Evolutionary conservation across 768 basidiomycete genomes (phyloP).

Genomic region (Lactarius sp.): DNA sequence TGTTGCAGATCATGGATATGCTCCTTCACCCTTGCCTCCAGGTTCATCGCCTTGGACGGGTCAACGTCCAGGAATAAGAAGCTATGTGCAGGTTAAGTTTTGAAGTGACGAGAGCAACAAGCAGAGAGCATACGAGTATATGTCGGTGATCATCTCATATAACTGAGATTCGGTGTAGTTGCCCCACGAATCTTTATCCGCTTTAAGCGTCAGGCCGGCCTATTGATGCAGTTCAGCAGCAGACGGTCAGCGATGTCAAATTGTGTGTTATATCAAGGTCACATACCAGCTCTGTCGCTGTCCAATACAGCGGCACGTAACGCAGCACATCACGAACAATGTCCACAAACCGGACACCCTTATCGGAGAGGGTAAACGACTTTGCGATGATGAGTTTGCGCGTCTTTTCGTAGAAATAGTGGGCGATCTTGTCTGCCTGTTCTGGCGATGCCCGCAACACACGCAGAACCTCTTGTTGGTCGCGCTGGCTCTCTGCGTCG

Average conservation of each 20-base stretch:
- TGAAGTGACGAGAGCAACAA: not conserved
- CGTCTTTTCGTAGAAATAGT: slow-evolving; percentile 65
- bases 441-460: slow-evolving; percentile 47
- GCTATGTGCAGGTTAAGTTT: slow-evolving; percentile 35
- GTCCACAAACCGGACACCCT: slow-evolving; percentile 51
- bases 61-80: slow-evolving; percentile 75
- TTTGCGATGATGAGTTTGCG: slow-evolving; percentile 48
- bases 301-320: slow-evolving; percentile 63
- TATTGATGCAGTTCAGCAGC: slow-evolving; percentile 28
- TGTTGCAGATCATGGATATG: slow-evolving; percentile 50
- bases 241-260: not conserved
- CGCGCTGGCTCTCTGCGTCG: slow-evolving; percentile 36
- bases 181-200: slow-evolving; percentile 47
- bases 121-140: slow-evolving; percentile 53
- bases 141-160: slow-evolving; percentile 58
- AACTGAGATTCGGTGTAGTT: slow-evolving; percentile 58
- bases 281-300: slow-evolving; percentile 61
- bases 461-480: slow-evolving; percentile 43
- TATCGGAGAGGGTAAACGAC: slow-evolving; percentile 56
- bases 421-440: slow-evolving; percentile 44
- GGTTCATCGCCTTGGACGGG: slow-evolving; percentile 49
- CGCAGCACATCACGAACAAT: slow-evolving; percentile 66
- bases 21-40: slow-evolving; percentile 46
- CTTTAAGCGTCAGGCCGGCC: slow-evolving; percentile 72
- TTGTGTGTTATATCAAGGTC: not conserved